Percentiles rank a stretch among this genome's conserved stretches.
These are phyloP conservation scores for Pisolithus microcarpus DNA, from an alignment of 768 basidiomycete species.

Conservation along the genomic window DNA sequence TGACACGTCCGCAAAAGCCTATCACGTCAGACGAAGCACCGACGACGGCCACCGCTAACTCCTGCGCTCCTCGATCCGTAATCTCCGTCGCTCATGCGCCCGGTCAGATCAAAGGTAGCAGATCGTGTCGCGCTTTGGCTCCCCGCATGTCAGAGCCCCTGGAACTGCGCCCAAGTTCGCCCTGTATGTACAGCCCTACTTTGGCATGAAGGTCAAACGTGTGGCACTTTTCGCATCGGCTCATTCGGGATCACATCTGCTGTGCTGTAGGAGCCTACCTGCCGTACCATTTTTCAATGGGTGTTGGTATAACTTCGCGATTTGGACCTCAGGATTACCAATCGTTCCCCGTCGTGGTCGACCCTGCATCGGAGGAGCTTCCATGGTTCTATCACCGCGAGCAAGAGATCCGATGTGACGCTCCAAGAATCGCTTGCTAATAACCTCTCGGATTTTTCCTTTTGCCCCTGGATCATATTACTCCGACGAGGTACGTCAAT, in stretches of 20 bases:
- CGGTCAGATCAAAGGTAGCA: constrained; percentile 10
- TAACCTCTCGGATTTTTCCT: constrained; percentile 10
- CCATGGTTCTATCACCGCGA: constrained; percentile 22
- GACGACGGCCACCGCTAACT: constrained; percentile 18
- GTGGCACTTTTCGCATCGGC: constrained; percentile 3
- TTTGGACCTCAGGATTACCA: constrained; percentile 9
- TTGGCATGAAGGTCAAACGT: neutral
- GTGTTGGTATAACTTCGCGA: neutral
- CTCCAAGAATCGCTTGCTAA: constrained; percentile 1
- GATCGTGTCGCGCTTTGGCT: constrained; percentile 8
- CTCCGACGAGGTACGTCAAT: constrained; percentile 10
- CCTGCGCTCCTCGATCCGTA: constrained; percentile 25
- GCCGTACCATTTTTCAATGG: neutral
- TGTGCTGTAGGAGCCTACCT: constrained; percentile 2
- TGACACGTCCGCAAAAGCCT: constrained; percentile 28
- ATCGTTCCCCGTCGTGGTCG: constrained; percentile 12
- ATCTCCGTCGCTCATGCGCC: constrained; percentile 25
- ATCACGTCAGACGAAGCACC: constrained; percentile 22
- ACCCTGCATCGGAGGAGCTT: constrained; percentile 17
- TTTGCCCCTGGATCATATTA: constrained; percentile 24
- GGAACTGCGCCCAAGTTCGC: neutral
- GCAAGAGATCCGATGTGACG: constrained; percentile 11
- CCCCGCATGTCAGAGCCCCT: constrained; percentile 1
- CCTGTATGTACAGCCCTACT: constrained; percentile 10
- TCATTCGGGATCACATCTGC: constrained; percentile 5